A percentile compares a stretch with the other conserved stretches of the same genome.
These are phyloP conservation scores for Boletus reticulatus DNA, from an alignment of 768 basidiomycete species.

Conservation along the genomic window DNA sequence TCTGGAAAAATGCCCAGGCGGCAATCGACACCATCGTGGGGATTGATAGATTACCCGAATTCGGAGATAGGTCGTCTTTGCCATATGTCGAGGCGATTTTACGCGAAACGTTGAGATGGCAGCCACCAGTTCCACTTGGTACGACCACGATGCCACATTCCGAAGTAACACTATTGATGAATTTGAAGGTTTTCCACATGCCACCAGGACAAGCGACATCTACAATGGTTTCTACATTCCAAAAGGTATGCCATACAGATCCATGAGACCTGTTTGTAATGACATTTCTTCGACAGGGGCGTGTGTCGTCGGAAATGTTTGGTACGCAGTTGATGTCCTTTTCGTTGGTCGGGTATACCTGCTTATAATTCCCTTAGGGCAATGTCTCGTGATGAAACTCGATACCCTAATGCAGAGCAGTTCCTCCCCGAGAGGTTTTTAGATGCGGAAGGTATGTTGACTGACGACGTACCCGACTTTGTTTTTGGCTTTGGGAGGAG, in stretches of 20 bases:
- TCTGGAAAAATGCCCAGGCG: not conserved
- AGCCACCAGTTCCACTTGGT: not conserved
- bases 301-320: not conserved
- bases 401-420: not conserved
- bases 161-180: not conserved
- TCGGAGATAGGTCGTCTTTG: not conserved
- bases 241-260: not conserved
- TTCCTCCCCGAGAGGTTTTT: not conserved
- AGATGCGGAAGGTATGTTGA: not conserved
- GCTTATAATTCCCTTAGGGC: not conserved
- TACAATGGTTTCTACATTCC: not conserved
- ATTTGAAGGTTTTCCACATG: not conserved
- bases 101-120: not conserved
- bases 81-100: not conserved
- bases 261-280: too few species aligned
- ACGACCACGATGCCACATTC: not conserved
- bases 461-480: not conserved
- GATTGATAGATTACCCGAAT: not conserved
- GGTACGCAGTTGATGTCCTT: not conserved
- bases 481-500: not conserved
- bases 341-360: not conserved
- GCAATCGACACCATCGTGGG: not conserved
- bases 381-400: not conserved
- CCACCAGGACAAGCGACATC: not conserved
- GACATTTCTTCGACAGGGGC: not conserved